Evolutionary conservation across 2,329 filamentous ascomycete species (phyloP).

Genomic region (Raffaelea arxii): DNA sequence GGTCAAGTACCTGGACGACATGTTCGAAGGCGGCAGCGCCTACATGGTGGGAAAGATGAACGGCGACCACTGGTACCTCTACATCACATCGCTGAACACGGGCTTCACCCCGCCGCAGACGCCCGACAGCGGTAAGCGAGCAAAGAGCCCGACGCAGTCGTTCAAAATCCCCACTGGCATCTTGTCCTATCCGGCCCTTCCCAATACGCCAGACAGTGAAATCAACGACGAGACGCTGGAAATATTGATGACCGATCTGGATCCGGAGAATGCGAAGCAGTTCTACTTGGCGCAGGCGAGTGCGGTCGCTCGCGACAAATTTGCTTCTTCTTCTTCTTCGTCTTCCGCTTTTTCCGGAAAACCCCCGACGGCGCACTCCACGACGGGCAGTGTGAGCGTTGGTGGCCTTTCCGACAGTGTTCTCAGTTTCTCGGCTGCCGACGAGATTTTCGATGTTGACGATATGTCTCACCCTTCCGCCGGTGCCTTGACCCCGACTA

Average conservation of each 20-base stretch:
- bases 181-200: constrained; percentile 18
- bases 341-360: background rate
- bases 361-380: no score
- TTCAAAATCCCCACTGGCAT: constrained; percentile 47
- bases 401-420: constrained; percentile 46
- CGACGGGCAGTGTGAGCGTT: constrained; percentile 49
- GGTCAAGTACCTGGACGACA: constrained; percentile 82
- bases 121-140: constrained; percentile 41
- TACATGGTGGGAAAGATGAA: constrained; percentile 99
- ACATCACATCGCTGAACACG: constrained; percentile 80
- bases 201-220: constrained; percentile 34
- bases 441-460: constrained; percentile 71
- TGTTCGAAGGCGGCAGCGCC: constrained; percentile 85
- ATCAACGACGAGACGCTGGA: constrained; percentile 67
- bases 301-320: constrained; percentile 77
- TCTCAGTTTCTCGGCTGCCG: constrained; percentile 30
- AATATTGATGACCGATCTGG: constrained; percentile 63
- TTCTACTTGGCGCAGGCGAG: constrained; percentile 66
- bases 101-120: constrained; percentile 74
- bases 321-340: constrained; percentile 37
- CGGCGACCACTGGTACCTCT: constrained; percentile 97
- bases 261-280: constrained; percentile 59
- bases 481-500: constrained; percentile 46
- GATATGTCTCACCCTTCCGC: constrained; percentile 50
- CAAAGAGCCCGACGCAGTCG: constrained; percentile 26